Base-by-base conservation (phyloP, 805 yeast genomes). In the Wickerhamomyces chaumierensis region DNA sequence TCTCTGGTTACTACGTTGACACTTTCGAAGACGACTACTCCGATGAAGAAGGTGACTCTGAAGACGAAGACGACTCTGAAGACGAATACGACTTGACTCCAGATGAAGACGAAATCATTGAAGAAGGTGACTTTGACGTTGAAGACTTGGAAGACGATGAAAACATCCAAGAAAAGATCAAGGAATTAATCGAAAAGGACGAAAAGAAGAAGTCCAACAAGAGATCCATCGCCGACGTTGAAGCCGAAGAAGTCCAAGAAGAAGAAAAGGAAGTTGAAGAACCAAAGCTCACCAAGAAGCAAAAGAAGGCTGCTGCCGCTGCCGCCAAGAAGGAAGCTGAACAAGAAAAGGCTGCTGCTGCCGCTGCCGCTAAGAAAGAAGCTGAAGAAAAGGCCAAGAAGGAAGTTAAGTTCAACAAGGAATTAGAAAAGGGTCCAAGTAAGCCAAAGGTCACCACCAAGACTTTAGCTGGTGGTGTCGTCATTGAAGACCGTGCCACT, bases 391-490 rank as follows among this genome's bases (percentile, higher is more conserved):
- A 51, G 35, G 35, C 39, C 14, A 25, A 25, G 29, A 78, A 80
- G 66, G 75, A 79, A 58, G 96, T 90, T 43, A 83, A 86, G 61
- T 92, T 90, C 72, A 73, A 84, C 63, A 77, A 86, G 63, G 80
- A 83, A 48, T 77, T 90, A 56, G 97, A 90, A 66, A 94, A 86
- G 69, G 96, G 96, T 44, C 96, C 96, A 60, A 79, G 90, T 39
- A 75, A 75, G 44, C 42, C 56, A 35, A 78, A 77, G 58, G 73
- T 72, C 62, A 72, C 81, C 50, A 73, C 83, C 53, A 80, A 79
- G 69, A 81, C 83, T 39, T 73, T 92, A 48, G 81, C 83, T 58
- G 97, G 97, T 53, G 97, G 96, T 58, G 86, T 92, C 52, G 68
- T 82, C 44, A 68, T 87, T 56, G 98, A 92, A 72, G 98, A 92